Percentiles rank a stretch among this genome's conserved stretches.
phyloP scores from a whole-genome alignment of 257 asterid species.

The Parsonsia alboflavescens region DNA sequence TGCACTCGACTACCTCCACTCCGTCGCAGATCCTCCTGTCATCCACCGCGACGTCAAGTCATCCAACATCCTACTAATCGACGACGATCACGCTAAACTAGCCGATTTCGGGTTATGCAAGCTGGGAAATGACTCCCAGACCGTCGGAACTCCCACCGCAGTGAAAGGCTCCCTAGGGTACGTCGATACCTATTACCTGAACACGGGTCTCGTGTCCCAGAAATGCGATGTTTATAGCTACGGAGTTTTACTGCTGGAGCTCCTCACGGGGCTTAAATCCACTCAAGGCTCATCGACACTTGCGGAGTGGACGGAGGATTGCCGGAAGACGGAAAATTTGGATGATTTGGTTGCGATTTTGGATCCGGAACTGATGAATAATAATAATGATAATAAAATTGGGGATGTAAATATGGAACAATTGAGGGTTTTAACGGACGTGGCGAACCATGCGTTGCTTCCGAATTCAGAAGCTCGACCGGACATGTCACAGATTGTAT shows the following conservation, averaged over 20 bases:
- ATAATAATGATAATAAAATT: too few relatives aligned
- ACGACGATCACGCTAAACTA: conserved; percentile 56
- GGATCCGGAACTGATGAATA: conserved; percentile 44
- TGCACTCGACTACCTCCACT: conserved; percentile 77
- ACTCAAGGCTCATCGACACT: conserved; percentile 62
- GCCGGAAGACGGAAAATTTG: conserved; percentile 34
- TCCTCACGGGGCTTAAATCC: conserved; percentile 60
- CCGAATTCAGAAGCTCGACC: conserved; percentile 51
- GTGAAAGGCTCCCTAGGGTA: conserved; percentile 73
- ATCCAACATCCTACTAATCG: conserved; percentile 49
- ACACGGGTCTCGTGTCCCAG: conserved; percentile 58
- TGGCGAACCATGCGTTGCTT: conserved; percentile 53
- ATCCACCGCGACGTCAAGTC: conserved; percentile 75
- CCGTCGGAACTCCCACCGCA: conserved; percentile 47
- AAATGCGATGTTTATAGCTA: conserved; percentile 75
- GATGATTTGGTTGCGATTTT: conserved; percentile 39
- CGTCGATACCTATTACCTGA: conserved; percentile 53
- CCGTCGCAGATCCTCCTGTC: conserved; percentile 66
- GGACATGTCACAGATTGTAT: conserved; percentile 54
- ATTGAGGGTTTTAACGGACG: conserved; percentile 35
- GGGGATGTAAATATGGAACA: conserved; percentile 41
- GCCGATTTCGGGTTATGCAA: conserved; percentile 84
- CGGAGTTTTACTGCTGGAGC: conserved; percentile 67
- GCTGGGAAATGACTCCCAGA: conserved; percentile 46
- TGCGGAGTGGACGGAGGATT: conserved; percentile 68